Conservation (phyloP, 768 basidiomycete species). For the Gloeopeniophorella convolvens region DNA sequence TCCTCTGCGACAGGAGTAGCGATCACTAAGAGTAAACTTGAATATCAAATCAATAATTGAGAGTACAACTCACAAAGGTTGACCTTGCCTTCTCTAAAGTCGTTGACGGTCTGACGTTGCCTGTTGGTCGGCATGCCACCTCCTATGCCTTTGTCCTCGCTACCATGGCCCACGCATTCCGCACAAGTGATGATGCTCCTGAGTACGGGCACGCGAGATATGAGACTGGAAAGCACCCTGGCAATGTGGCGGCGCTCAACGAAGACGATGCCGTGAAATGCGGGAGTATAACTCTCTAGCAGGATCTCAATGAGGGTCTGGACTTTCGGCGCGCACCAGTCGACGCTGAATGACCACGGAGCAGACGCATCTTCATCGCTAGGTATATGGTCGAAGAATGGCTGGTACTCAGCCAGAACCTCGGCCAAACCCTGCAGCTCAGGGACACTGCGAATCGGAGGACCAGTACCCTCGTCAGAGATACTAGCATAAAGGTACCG, state of each 20-base stretch:
- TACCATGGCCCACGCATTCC: conserved; percentile 62
- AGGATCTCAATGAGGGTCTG: conserved; percentile 56
- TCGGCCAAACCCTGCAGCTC: conserved; percentile 34
- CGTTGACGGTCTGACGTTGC: conserved; percentile 53
- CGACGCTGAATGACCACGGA: conserved; percentile 28
- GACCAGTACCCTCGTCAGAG: background rate
- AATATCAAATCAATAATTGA: background rate
- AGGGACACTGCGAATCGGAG: background rate
- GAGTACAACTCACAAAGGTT: conserved; percentile 55
- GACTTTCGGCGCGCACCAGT: conserved; percentile 74
- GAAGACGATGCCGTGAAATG: conserved; percentile 82
- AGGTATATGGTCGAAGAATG: conserved; percentile 32
- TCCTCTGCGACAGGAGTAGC: conserved; percentile 89
- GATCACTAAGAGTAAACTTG: conserved; percentile 41
- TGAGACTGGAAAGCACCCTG: conserved; percentile 54
- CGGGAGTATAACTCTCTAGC: conserved; percentile 40
- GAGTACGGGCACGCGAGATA: conserved; percentile 55
- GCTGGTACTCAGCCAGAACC: conserved; percentile 41
- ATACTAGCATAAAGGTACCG: conserved; percentile 11
- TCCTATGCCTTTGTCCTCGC: conserved; percentile 32
- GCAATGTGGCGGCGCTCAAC: conserved; percentile 83
- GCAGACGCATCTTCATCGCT: conserved; percentile 37
- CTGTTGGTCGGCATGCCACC: conserved; percentile 46
- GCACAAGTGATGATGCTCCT: conserved; percentile 51
- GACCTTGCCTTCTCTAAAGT: conserved; percentile 57